phyloP scores from a whole-genome alignment of 805 yeast species.

The Lipomyces kockii region DNA sequence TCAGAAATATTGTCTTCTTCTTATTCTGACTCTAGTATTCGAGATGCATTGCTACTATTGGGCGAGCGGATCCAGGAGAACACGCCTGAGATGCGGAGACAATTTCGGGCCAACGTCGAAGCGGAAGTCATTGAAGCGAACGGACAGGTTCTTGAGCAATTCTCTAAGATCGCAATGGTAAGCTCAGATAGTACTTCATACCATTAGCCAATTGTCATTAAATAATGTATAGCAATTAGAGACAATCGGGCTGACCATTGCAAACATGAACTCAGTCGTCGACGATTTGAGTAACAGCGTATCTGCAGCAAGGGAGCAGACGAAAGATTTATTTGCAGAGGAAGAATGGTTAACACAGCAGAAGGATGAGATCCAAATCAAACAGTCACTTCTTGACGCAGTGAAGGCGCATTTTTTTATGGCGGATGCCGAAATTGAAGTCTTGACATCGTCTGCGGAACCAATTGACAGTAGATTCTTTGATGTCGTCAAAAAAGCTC shows the following conservation, averaged over 20 bases:
- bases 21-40: constrained; percentile 43
- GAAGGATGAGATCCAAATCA: constrained; percentile 35
- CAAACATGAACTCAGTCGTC: constrained; percentile 40
- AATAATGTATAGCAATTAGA: constrained; percentile 38
- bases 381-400: constrained; percentile 42
- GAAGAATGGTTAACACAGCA: constrained; percentile 34
- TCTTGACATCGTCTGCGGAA: constrained; percentile 48
- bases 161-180: constrained; percentile 43
- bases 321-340: constrained; percentile 38
- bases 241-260: constrained; percentile 35
- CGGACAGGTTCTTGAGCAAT: constrained; percentile 44
- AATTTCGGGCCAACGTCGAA: constrained; percentile 44
- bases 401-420: constrained; percentile 65
- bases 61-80: constrained; percentile 42
- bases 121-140: constrained; percentile 44
- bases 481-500: constrained; percentile 61
- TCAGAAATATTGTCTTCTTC: constrained; percentile 43
- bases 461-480: constrained; percentile 60
- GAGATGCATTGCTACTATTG: constrained; percentile 43
- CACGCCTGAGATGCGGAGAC: constrained; percentile 44
- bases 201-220: background rate
- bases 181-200: background rate
- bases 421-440: constrained; percentile 70
- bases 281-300: constrained; percentile 36
- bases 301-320: constrained; percentile 16